Evolutionary conservation across 148 eudicot genomes (phyloP).

Genomic region (Euryodendron excelsum): DNA sequence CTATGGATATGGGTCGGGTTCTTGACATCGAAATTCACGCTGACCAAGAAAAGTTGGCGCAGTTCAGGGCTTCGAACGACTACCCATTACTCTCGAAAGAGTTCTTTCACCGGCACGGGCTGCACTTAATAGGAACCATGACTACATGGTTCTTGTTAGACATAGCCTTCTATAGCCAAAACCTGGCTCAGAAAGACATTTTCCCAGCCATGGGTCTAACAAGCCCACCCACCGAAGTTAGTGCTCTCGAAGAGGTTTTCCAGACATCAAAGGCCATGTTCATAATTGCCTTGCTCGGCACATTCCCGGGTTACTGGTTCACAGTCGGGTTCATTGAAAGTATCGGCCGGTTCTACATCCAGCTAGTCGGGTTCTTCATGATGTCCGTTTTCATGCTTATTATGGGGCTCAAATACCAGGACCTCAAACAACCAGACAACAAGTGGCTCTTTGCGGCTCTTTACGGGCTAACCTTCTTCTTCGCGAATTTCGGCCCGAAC

Average conservation of each 20-base stretch:
- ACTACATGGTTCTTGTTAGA: constrained; percentile 37
- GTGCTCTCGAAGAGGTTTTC: constrained; percentile 29
- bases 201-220: constrained; percentile 28
- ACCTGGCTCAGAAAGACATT: constrained; percentile 33
- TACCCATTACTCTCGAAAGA: constrained; percentile 15
- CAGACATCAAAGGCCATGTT: constrained; percentile 30
- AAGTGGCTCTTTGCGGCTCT: constrained; percentile 23
- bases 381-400: constrained; percentile 34
- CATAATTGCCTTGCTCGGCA: constrained; percentile 31
- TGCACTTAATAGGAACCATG: constrained; percentile 31
- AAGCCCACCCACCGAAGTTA: constrained; percentile 1
- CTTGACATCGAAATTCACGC: constrained; percentile 26
- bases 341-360: constrained; percentile 33
- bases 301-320: constrained; percentile 39
- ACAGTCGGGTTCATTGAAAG: constrained; percentile 35
- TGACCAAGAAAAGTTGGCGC: constrained; percentile 16
- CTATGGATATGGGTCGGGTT: constrained; percentile 32
- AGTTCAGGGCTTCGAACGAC: constrained; percentile 6
- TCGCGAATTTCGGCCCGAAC: constrained; percentile 40
- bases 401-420: constrained; percentile 20
- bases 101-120: constrained; percentile 25
- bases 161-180: constrained; percentile 37
- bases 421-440: constrained; percentile 10
- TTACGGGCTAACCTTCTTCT: constrained; percentile 38
- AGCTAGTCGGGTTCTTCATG: constrained; percentile 31